These are phyloP conservation scores for Pseudodiploospora longispora DNA, from an alignment of 2,329 filamentous ascomycete species.

Conservation along the genomic window DNA sequence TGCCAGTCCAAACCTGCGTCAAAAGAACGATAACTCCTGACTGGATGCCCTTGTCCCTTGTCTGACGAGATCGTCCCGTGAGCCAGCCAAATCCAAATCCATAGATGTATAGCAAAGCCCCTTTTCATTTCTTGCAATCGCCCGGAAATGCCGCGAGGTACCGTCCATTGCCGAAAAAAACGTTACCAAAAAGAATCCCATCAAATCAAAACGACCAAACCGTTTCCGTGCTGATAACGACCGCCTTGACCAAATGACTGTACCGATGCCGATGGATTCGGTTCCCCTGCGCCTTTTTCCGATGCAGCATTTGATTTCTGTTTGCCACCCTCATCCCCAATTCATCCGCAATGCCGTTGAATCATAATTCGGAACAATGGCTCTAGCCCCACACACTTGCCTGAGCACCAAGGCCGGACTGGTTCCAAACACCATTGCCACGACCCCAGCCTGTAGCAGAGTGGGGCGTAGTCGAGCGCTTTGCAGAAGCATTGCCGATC, in stretches of 20 bases:
- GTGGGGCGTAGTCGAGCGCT: conserved; percentile 81
- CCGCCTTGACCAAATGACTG: conserved; percentile 13
- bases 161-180: conserved; percentile 8
- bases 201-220: conserved; percentile 10
- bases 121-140: conserved; percentile 12
- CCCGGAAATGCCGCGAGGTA: conserved; percentile 12
- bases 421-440: conserved; percentile 77
- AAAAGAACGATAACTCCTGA: conserved; percentile 11
- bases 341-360: not conserved
- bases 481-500: conserved; percentile 44
- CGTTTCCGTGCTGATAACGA: conserved; percentile 6
- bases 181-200: conserved; percentile 5
- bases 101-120: conserved; percentile 13
- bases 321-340: not conserved
- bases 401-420: conserved; percentile 73
- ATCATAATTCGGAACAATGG: not conserved
- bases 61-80: conserved; percentile 6
- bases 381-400: conserved; percentile 86
- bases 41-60: conserved; percentile 10
- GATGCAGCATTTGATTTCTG: conserved; percentile 14
- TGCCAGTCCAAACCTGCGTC: conserved; percentile 10
- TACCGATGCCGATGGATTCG: conserved; percentile 15
- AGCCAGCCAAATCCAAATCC: conserved; percentile 11
- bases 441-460: conserved; percentile 81
- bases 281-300: conserved; percentile 19